phyloP scores from a whole-genome alignment of 768 basidiomycete genomes.

The Tylopilus rubrobrunneus region DNA sequence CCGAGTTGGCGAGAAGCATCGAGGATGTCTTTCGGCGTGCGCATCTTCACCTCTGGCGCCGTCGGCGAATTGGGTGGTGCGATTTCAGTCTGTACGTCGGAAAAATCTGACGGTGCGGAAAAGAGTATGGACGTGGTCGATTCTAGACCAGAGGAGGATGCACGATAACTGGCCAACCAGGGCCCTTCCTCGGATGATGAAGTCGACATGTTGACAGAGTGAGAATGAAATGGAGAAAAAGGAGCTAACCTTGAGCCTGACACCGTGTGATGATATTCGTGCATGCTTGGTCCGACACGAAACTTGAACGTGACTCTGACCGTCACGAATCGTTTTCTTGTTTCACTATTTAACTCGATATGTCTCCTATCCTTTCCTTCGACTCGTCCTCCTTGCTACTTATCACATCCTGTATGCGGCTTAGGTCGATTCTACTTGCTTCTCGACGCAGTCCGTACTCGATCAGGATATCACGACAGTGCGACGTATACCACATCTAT shows the following conservation, averaged over 20 bases:
- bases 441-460: too few relatives aligned
- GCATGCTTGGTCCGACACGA: neutral
- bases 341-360: too few relatives aligned
- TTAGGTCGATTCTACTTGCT: too few relatives aligned
- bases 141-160: conserved; percentile 10
- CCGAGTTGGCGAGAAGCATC: conserved; percentile 12
- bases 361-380: too few relatives aligned
- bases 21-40: conserved; percentile 9
- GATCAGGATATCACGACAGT: too few relatives aligned
- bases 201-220: conserved; percentile 4
- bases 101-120: conserved; percentile 11
- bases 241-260: neutral
- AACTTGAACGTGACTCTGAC: neutral
- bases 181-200: conserved; percentile 14
- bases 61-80: conserved; percentile 21
- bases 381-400: too few relatives aligned
- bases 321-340: neutral
- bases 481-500: too few relatives aligned
- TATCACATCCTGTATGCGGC: too few relatives aligned
- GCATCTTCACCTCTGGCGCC: conserved; percentile 3
- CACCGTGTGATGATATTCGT: neutral
- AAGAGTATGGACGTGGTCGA: conserved; percentile 11
- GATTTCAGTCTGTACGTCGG: conserved; percentile 16
- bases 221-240: neutral
- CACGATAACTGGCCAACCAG: neutral